Evolutionary conservation across 768 basidiomycete genomes (phyloP).

Genomic region (Cantharellus cinnabarinus): DNA sequence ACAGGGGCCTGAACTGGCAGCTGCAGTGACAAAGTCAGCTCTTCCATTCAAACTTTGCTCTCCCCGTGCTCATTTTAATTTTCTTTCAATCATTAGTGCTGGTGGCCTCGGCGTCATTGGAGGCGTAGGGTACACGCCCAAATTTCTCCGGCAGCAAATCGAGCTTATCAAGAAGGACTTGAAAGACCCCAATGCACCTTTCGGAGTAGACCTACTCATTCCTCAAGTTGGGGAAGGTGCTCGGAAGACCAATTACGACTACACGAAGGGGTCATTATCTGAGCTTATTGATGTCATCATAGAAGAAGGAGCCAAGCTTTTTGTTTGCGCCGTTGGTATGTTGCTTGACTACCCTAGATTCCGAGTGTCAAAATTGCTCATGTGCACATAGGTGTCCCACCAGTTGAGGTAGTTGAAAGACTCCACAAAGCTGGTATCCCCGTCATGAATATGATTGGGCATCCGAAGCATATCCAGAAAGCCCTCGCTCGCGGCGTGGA

Average conservation of each 20-base stretch:
- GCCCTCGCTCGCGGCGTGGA: slow-evolving; percentile 72
- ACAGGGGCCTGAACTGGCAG: slow-evolving; percentile 42
- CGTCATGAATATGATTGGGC: slow-evolving; percentile 58
- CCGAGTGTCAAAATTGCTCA: neutral
- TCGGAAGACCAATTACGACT: slow-evolving; percentile 82
- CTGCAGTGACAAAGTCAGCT: slow-evolving; percentile 58
- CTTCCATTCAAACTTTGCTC: neutral
- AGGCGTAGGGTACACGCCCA: slow-evolving; percentile 71
- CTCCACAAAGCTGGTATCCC: slow-evolving; percentile 58
- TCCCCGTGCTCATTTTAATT: neutral
- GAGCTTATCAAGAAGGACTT: slow-evolving; percentile 23
- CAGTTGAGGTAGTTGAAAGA: slow-evolving; percentile 61
- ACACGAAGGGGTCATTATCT: slow-evolving; percentile 69
- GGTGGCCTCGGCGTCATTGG: slow-evolving; percentile 88
- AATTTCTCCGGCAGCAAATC: slow-evolving; percentile 60
- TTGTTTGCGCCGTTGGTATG: slow-evolving; percentile 57
- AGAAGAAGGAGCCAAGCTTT: slow-evolving; percentile 70
- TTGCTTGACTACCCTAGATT: neutral
- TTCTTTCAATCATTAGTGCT: slow-evolving; percentile 20
- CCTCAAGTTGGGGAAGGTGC: slow-evolving; percentile 76
- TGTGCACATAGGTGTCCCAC: slow-evolving; percentile 48
- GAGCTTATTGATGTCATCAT: slow-evolving; percentile 82
- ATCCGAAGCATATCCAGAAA: slow-evolving; percentile 64
- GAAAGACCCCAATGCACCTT: slow-evolving; percentile 55
- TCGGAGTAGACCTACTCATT: slow-evolving; percentile 79